phyloP scores from a whole-genome alignment of 129 eudicot genomes.

The Helianthus annuus region HanXRQr2.0-SUNRISE NC_035448.2:32950609-32951108 shows the following conservation, averaged over 20 bases:
- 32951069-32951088: constrained; percentile 22
- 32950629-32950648: neutral
- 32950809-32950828: constrained; percentile 3
- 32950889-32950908: neutral
- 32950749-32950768: constrained; percentile 1
- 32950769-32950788: neutral
- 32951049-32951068: constrained; percentile 30
- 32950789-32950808: neutral
- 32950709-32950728: neutral
- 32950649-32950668: constrained; percentile 10
- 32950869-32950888: neutral
- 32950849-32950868: constrained; percentile 6
- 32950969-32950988: constrained; percentile 7
- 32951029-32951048: constrained; percentile 28
- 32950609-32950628: no score
- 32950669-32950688: neutral
- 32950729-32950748: neutral
- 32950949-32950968: constrained; percentile 8
- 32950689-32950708: neutral
- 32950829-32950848: constrained; percentile 9
- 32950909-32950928: neutral
- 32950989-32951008: no score
- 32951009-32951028: no score
- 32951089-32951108: constrained; percentile 27
- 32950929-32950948: neutral